phyloP scores from a whole-genome alignment of 495 filamentous ascomycete genomes.

The Penicillium macrosclerotiorum region DNA sequence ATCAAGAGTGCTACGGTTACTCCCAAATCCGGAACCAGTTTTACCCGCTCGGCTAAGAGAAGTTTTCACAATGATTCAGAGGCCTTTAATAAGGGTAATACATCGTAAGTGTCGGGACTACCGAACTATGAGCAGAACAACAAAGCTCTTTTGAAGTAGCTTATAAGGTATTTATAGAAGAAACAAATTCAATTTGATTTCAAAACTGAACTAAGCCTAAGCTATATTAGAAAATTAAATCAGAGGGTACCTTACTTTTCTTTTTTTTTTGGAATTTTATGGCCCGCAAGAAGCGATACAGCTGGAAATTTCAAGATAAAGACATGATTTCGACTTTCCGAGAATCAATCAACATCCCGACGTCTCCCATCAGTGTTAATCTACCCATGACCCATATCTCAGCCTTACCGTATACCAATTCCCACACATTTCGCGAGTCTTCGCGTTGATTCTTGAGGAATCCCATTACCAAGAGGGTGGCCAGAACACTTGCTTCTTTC shows the following conservation, averaged over 20 bases:
- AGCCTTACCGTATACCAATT: constrained; percentile 44
- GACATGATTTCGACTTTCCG: background rate
- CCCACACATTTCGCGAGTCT: constrained; percentile 49
- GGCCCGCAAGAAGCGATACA: background rate
- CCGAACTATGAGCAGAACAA: too few species aligned
- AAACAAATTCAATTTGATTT: background rate
- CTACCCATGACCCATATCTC: constrained; percentile 23
- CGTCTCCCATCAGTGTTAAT: background rate
- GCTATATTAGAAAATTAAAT: background rate
- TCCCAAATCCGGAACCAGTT: too few species aligned
- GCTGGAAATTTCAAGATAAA: background rate
- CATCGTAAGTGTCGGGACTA: too few species aligned
- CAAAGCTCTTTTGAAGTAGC: too few species aligned
- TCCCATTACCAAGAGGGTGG: constrained; percentile 50
- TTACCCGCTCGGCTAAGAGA: too few species aligned
- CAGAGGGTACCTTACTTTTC: background rate
- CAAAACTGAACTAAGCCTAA: too few species aligned
- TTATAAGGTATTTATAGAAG: too few species aligned
- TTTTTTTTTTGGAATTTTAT: background rate
- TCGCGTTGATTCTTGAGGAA: constrained; percentile 44
- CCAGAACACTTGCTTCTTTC: constrained; percentile 17
- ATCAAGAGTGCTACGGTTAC: too few species aligned
- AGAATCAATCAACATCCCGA: background rate
- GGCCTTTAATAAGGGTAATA: too few species aligned
- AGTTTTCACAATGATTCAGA: too few species aligned